Evolutionary conservation across 495 filamentous ascomycete genomes (phyloP).

Genomic region (Amniculicola lignicola): DNA sequence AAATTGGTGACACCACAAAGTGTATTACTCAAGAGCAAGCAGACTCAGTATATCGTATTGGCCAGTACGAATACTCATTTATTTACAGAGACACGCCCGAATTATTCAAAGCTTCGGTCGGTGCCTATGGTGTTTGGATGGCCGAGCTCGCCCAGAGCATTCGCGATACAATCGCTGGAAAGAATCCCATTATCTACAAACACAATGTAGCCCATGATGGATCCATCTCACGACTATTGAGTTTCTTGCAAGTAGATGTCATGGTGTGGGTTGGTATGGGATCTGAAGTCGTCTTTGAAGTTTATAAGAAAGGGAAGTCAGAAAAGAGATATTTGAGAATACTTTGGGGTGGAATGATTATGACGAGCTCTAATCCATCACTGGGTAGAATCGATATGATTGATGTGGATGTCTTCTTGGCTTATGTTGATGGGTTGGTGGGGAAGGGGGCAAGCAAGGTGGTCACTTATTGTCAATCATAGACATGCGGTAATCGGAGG

Average conservation of each 20-base stretch:
- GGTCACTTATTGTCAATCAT: conserved; percentile 14
- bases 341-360: conserved; percentile 60
- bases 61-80: conserved; percentile 67
- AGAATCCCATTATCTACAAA: conserved; percentile 49
- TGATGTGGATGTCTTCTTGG: conserved; percentile 54
- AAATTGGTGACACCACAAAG: conserved; percentile 44
- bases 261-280: conserved; percentile 81
- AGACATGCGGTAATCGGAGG: no score
- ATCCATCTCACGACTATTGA: conserved; percentile 57
- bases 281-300: conserved; percentile 64
- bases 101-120: conserved; percentile 54
- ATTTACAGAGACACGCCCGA: conserved; percentile 58
- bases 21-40: conserved; percentile 58
- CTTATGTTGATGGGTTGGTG: conserved; percentile 62
- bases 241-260: conserved; percentile 59
- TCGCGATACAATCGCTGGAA: conserved; percentile 45
- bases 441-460: conserved; percentile 41
- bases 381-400: conserved; percentile 63
- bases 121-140: conserved; percentile 60
- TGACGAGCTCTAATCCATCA: conserved; percentile 56
- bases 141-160: conserved; percentile 61
- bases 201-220: conserved; percentile 73
- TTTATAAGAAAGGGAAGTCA: conserved; percentile 43
- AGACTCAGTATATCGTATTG: conserved; percentile 62
- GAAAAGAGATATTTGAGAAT: conserved; percentile 52